A percentile compares a stretch with the other conserved stretches of the same genome.
Conservation (phyloP, 2,329 filamentous ascomycete genomes). For the Purpureocillium takamizusanense region DNA sequence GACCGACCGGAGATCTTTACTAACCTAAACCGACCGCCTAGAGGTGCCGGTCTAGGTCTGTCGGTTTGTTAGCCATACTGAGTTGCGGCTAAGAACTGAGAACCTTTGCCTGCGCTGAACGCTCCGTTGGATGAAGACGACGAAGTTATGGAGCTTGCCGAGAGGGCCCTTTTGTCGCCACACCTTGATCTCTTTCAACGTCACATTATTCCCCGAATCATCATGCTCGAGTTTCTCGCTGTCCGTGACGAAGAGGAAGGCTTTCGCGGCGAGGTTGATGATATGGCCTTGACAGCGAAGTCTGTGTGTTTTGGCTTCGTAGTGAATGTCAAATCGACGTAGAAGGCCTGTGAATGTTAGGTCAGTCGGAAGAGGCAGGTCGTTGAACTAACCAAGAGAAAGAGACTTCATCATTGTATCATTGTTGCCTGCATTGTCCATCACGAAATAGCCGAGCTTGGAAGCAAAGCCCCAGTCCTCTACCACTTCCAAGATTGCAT, state of each 20-base stretch:
- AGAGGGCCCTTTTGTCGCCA: background rate
- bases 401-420: slow-evolving; percentile 4
- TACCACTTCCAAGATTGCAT: slow-evolving; percentile 4
- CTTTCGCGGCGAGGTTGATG: slow-evolving; percentile 2
- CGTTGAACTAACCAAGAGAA: slow-evolving; percentile 2
- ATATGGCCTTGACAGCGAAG: slow-evolving; percentile 4
- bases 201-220: slow-evolving; percentile 2
- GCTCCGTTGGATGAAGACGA: background rate
- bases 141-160: background rate
- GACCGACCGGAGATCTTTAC: too few relatives aligned
- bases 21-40: too few relatives aligned
- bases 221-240: slow-evolving; percentile 5
- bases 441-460: slow-evolving; percentile 5
- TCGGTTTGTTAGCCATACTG: too few relatives aligned
- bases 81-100: background rate
- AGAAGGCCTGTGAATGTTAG: slow-evolving; percentile 5
- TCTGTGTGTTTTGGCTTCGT: slow-evolving; percentile 3
- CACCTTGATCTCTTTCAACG: background rate
- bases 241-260: slow-evolving; percentile 6
- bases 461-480: slow-evolving; percentile 4
- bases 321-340: slow-evolving; percentile 3
- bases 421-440: slow-evolving; percentile 5
- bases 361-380: slow-evolving; percentile 1
- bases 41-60: too few relatives aligned
- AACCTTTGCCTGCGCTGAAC: background rate